A percentile compares a stretch with the other conserved stretches of the same genome.
These are phyloP conservation scores for Trichophyton verrucosum DNA, from an alignment of 2,329 filamentous ascomycete species.

Conservation along the genomic window DNA sequence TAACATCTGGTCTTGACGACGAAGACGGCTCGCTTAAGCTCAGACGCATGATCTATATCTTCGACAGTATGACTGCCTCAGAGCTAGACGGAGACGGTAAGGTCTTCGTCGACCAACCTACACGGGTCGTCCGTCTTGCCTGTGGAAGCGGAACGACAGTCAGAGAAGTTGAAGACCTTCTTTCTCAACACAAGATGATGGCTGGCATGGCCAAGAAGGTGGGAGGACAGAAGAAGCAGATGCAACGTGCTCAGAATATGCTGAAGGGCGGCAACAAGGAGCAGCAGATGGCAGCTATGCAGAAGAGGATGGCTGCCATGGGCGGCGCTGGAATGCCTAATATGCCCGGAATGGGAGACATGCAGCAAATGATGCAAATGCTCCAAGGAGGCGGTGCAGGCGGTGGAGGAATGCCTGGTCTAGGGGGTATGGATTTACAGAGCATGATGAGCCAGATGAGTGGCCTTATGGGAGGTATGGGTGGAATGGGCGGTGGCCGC, in stretches of 20 bases:
- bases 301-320: slow-evolving; percentile 88
- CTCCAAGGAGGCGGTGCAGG: slow-evolving; percentile 61
- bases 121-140: slow-evolving; percentile 83
- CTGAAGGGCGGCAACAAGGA: slow-evolving; percentile 86
- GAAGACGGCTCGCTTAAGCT: slow-evolving; percentile 89
- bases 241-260: slow-evolving; percentile 82
- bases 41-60: slow-evolving; percentile 98
- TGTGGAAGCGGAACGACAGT: slow-evolving; percentile 83
- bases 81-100: slow-evolving; percentile 94
- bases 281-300: slow-evolving; percentile 92
- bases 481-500: slow-evolving; percentile 32
- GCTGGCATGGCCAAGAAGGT: slow-evolving; percentile 98
- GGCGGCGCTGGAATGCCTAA: slow-evolving; percentile 52
- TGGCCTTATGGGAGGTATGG: slow-evolving; percentile 43
- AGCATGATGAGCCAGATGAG: slow-evolving; percentile 68
- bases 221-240: slow-evolving; percentile 94
- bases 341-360: slow-evolving; percentile 58
- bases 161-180: slow-evolving; percentile 82
- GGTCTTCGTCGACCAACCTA: slow-evolving; percentile 82
- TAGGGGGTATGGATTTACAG: slow-evolving; percentile 48
- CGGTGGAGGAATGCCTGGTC: slow-evolving; percentile 51
- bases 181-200: slow-evolving; percentile 99
- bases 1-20: slow-evolving; percentile 95
- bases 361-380: slow-evolving; percentile 97
- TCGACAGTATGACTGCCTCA: slow-evolving; percentile 93